Evolutionary conservation across 768 basidiomycete genomes (phyloP).

Genomic region (Termitomyces sp.): DNA sequence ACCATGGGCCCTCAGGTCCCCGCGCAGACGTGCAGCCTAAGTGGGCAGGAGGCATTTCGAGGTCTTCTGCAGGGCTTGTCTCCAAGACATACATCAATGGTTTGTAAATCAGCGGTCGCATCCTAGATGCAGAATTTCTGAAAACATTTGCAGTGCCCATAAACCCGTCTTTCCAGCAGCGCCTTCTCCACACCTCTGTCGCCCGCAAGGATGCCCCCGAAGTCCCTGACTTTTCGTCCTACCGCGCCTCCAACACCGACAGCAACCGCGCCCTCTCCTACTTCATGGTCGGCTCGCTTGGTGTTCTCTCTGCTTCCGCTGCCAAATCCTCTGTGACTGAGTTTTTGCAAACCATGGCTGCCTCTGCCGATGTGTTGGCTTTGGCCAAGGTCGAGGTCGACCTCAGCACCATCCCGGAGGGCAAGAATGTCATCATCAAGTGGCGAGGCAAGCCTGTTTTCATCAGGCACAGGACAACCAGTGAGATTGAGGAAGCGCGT

Average conservation of each 20-base stretch:
- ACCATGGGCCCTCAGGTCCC: slow-evolving; percentile 46
- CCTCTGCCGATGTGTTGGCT: slow-evolving; percentile 96
- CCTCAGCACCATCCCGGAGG: slow-evolving; percentile 85
- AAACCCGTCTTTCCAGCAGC: slow-evolving; percentile 52
- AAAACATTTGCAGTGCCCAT: slow-evolving; percentile 37
- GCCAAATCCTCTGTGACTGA: slow-evolving; percentile 93
- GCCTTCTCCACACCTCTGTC: slow-evolving; percentile 75
- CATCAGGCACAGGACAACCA: slow-evolving; percentile 90
- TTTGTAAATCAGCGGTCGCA: slow-evolving; percentile 28
- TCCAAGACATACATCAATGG: slow-evolving; percentile 61
- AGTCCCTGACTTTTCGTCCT: slow-evolving; percentile 85
- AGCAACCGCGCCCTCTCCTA: slow-evolving; percentile 77
- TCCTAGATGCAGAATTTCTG: neutral
- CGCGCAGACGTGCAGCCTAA: slow-evolving; percentile 58
- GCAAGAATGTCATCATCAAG: slow-evolving; percentile 96
- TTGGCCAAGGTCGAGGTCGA: slow-evolving; percentile 98
- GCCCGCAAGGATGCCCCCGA: slow-evolving; percentile 64
- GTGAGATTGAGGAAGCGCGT: slow-evolving; percentile 93
- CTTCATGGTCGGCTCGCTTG: slow-evolving; percentile 89
- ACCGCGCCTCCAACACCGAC: slow-evolving; percentile 63
- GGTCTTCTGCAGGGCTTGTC: slow-evolving; percentile 47
- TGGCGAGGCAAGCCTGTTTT: slow-evolving; percentile 99
- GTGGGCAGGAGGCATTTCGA: slow-evolving; percentile 58
- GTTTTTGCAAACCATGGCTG: slow-evolving; percentile 93
- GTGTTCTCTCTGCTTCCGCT: slow-evolving; percentile 88